These are phyloP conservation scores for Medicago ruthenica DNA, from an alignment of 306 rosid genomes.

Conservation along the genomic window DNA sequence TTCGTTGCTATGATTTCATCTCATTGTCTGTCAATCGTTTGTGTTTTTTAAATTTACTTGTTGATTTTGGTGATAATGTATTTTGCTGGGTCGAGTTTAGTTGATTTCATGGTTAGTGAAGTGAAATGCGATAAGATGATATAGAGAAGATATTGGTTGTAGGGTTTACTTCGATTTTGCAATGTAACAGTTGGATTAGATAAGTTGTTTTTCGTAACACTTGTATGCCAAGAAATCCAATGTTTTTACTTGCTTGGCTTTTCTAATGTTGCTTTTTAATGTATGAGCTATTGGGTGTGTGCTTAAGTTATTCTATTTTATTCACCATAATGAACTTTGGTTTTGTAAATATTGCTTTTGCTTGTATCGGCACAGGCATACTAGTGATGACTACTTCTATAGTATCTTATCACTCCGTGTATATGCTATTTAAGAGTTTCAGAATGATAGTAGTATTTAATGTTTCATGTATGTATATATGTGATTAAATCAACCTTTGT, in stretches of 20 bases:
- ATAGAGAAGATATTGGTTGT: slow-evolving; percentile 3
- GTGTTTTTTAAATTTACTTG: background rate
- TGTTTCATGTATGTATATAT: background rate
- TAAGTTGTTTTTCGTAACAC: slow-evolving; percentile 9
- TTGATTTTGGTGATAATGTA: slow-evolving; percentile 20
- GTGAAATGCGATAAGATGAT: background rate
- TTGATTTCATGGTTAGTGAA: slow-evolving; percentile 13
- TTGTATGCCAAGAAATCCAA: slow-evolving; percentile 21
- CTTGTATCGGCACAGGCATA: background rate
- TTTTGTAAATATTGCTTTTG: background rate
- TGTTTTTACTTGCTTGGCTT: slow-evolving; percentile 7
- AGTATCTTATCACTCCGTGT: background rate
- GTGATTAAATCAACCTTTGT: background rate
- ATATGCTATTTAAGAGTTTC: background rate
- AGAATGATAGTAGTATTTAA: background rate
- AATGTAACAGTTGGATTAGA: slow-evolving; percentile 27
- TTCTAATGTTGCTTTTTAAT: background rate
- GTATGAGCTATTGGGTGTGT: slow-evolving; percentile 22
- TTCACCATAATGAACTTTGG: background rate
- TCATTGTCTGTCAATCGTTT: slow-evolving; percentile 32
- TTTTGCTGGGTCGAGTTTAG: slow-evolving; percentile 13
- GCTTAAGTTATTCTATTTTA: background rate
- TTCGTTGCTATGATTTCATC: slow-evolving; percentile 10
- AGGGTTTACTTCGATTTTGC: slow-evolving; percentile 23
- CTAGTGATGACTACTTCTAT: background rate